Base-by-base conservation (phyloP, 805 yeast species). In the Zygoascus flipseniorum region DNA sequence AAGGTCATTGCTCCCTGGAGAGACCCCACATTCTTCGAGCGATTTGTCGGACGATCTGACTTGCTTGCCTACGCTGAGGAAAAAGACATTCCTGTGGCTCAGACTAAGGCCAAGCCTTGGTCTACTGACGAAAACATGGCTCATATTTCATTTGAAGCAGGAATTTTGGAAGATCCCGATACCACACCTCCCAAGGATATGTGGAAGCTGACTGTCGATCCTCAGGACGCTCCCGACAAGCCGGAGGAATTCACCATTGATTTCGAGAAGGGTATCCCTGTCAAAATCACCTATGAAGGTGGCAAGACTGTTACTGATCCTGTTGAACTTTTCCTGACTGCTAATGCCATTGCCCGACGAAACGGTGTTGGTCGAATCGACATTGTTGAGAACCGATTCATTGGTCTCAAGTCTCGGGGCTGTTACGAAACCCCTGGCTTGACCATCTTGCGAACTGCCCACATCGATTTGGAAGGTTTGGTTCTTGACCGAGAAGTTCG, bases 401-500 rank as follows among this genome's bases (percentile, higher is more conserved):
- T 93, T 67, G 98, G 98, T 72, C 86, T 93, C 73, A 93, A 93
- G 75, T 90, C 98, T 59, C 89, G 99, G 80, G 99, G 99, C 56
- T 93, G 99, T 79, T 93, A 93, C 77, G 99, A 93, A 76, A 95
- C 98, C 59, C 99, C 99, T 62, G 99, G 98, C 72, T 82, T 93
- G 66, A 92, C 99, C 57, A 71, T 93, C 58, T 83, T 93, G 74
- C 89, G 99, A 81, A 72, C 81, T 53, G 87, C 98, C 48, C 99
- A 93, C 73, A 82, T 93, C 70, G 99, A 93, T 72, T 77, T 93
- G 65, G 99, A 93, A 77, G 99, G 99, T 65, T 83, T 93, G 65
- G 92, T 96, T 43, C 76, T 93, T 66, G 99, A 93, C 75, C 86
- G 97, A 74, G 99, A 93, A 76, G 98, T 93, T 60, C 85, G 99